These are phyloP conservation scores for Blastobotrys terrestris DNA, from an alignment of 805 yeast genomes.

Conservation along the genomic window DNA sequence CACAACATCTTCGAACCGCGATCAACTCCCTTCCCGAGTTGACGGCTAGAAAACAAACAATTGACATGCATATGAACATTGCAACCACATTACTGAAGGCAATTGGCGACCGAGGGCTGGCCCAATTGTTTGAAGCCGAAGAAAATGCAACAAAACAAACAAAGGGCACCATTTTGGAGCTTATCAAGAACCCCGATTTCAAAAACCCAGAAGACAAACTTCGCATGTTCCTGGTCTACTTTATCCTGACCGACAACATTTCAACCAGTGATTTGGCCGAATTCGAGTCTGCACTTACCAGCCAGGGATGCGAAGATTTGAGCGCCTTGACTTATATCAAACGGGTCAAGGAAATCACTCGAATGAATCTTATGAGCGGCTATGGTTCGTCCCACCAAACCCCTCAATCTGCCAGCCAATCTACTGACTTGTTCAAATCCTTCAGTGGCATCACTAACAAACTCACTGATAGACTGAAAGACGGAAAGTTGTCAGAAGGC, in stretches of 20 bases:
- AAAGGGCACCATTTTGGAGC: slow-evolving; percentile 51
- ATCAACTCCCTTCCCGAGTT: slow-evolving; percentile 89
- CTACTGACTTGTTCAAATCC: slow-evolving; percentile 35
- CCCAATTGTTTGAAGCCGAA: slow-evolving; percentile 89
- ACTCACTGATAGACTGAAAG: slow-evolving; percentile 66
- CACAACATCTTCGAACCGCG: slow-evolving; percentile 49
- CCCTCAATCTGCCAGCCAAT: slow-evolving; percentile 19
- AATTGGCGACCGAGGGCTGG: slow-evolving; percentile 79
- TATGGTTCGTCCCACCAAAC: slow-evolving; percentile 8
- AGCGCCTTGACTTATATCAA: slow-evolving; percentile 66
- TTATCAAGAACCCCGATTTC: slow-evolving; percentile 49
- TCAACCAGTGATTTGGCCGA: slow-evolving; percentile 48
- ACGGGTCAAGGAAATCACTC: slow-evolving; percentile 71
- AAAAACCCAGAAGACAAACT: slow-evolving; percentile 64
- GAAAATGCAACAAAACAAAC: slow-evolving; percentile 52
- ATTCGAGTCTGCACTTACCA: slow-evolving; percentile 56
- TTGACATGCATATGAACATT: slow-evolving; percentile 96
- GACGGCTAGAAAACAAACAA: slow-evolving; percentile 76
- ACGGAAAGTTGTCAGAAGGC: slow-evolving; percentile 78
- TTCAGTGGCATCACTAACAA: slow-evolving; percentile 71
- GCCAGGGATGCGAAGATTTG: slow-evolving; percentile 50
- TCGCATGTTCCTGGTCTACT: slow-evolving; percentile 78
- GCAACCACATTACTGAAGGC: slow-evolving; percentile 77
- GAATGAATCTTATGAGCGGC: slow-evolving; percentile 30
- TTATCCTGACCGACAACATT: slow-evolving; percentile 39